Conservation (phyloP, 2,329 filamentous ascomycete species). For the Biscogniauxia sp. region DNA sequence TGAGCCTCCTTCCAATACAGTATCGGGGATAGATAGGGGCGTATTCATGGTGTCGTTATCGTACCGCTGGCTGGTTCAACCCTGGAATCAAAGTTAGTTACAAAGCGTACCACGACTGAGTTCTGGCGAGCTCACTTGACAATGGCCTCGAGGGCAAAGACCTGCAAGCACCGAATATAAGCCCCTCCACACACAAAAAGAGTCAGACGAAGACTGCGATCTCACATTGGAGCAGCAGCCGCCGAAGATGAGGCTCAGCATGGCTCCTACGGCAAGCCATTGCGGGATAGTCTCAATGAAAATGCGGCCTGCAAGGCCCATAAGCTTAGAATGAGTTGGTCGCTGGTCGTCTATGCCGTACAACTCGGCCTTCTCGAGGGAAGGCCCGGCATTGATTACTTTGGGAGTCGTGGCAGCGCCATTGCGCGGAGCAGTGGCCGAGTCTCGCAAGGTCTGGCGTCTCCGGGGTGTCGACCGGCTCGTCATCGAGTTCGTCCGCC, state of each 20-base stretch:
- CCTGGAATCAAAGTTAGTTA: conserved; percentile 42
- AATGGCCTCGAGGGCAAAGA: conserved; percentile 94
- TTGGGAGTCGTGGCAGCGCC: conserved; percentile 41
- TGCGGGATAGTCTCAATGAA: conserved; percentile 59
- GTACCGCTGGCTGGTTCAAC: conserved; percentile 81
- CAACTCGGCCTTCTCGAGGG: conserved; percentile 53
- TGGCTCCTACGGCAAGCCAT: conserved; percentile 63
- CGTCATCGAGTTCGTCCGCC: conserved; percentile 36
- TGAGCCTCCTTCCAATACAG: conserved; percentile 12
- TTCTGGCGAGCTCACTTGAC: conserved; percentile 67
- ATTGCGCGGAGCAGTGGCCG: conserved; percentile 39
- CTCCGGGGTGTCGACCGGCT: conserved; percentile 40
- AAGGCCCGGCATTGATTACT: conserved; percentile 53
- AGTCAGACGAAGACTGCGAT: not conserved
- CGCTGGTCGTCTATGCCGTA: conserved; percentile 54
- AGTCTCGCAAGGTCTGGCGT: conserved; percentile 46
- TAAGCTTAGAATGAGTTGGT: conserved; percentile 47
- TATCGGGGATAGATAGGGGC: conserved; percentile 7
- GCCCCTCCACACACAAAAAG: conserved; percentile 4
- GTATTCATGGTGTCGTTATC: conserved; percentile 16
- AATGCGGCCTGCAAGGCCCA: conserved; percentile 51
- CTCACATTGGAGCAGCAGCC: conserved; percentile 91
- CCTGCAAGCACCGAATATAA: conserved; percentile 49
- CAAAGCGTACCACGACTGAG: conserved; percentile 13
- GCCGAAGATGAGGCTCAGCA: conserved; percentile 87